Conservation (phyloP, 1,139 yeast genomes). For the Sugiyamaella sp. region DNA sequence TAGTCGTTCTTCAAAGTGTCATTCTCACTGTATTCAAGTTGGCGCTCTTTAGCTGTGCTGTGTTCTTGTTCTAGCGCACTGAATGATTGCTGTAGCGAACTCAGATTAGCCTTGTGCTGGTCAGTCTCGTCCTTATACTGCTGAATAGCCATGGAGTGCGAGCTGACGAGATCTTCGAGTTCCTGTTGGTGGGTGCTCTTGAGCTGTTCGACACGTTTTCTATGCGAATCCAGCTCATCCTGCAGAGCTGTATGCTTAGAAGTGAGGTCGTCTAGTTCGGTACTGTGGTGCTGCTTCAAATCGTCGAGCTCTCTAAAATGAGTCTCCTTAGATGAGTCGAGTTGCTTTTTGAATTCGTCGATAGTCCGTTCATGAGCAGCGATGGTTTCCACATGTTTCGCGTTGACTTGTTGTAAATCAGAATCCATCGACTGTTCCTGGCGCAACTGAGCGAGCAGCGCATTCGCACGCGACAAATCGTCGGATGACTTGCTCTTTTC, state of each 20-base stretch:
- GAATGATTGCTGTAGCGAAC: slow-evolving; percentile 8
- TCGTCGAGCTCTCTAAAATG: slow-evolving; percentile 17
- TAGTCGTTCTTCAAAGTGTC: slow-evolving; percentile 29
- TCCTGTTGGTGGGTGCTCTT: slow-evolving; percentile 6
- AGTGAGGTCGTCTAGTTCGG: slow-evolving; percentile 1
- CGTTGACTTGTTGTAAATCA: slow-evolving; percentile 4
- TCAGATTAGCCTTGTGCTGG: slow-evolving; percentile 23
- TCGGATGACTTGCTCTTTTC: neutral
- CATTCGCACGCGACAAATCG: neutral
- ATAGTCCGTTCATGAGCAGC: slow-evolving; percentile 16
- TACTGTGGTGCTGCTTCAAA: slow-evolving; percentile 19
- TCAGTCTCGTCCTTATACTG: slow-evolving; percentile 26
- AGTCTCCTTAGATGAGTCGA: neutral
- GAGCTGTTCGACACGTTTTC: slow-evolving; percentile 4
- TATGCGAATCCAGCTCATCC: neutral
- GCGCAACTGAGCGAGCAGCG: slow-evolving; percentile 12
- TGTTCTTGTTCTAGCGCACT: slow-evolving; percentile 20
- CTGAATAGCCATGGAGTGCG: slow-evolving; percentile 15
- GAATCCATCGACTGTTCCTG: slow-evolving; percentile 6
- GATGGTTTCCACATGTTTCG: slow-evolving; percentile 1
- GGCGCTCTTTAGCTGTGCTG: slow-evolving; percentile 21
- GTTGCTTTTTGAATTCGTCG: slow-evolving; percentile 4
- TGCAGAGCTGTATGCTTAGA: neutral
- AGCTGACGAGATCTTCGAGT: neutral
- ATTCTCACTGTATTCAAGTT: slow-evolving; percentile 30